Base-by-base conservation (phyloP, 768 basidiomycete species). In the Tremella yokohamensis region DNA sequence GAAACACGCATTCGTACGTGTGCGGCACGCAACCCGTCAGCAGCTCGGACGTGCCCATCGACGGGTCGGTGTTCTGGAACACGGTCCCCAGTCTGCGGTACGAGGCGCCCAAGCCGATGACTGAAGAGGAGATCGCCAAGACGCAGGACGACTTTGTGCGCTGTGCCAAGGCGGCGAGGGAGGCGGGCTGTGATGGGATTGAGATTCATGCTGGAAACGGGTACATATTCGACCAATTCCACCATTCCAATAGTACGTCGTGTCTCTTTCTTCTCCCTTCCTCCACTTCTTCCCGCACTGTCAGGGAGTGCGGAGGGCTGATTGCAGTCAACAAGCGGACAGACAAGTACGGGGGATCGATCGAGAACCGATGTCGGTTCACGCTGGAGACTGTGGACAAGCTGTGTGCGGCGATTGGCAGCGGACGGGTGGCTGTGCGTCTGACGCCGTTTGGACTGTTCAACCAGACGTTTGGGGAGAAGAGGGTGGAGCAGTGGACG, bases 141-240 rank as follows among this genome's bases (percentile, higher is more conserved):
- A 64, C 60, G 13, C 57, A 63, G 13, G 58, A 44, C 8, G 63
- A 66, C 37, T 83, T 76, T 72, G 80, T 77, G 53, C 62, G 78
- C 53, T 81, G 82, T 1, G 82, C 82, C 1, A 54, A 77, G 26
- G 81, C 81, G 47, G 82, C 82, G 1, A 81, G 81, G 45, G 76
- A 77, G 52, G 81, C 82, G n/a, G 83, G 83, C 2, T 83, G 83
- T 63, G 83, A 84, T 62, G 83, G 83, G 3, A 79, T 83, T 24
- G 82, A 84, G 73, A 61, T 70, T 19, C 68, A 70, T 57, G 67
- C 42, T 15, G 45, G 57, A 39, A 56, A 61, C 29, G 60, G 54
- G 16, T 57, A 61, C 39, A 50, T 59, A 1, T 45, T 39, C 47
- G 53, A 62, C 53, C 75, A 78, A 60, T 78, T 78, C 70, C 62